phyloP scores from a whole-genome alignment of 2,329 filamentous ascomycete species.

The Monilinia polystroma region DNA sequence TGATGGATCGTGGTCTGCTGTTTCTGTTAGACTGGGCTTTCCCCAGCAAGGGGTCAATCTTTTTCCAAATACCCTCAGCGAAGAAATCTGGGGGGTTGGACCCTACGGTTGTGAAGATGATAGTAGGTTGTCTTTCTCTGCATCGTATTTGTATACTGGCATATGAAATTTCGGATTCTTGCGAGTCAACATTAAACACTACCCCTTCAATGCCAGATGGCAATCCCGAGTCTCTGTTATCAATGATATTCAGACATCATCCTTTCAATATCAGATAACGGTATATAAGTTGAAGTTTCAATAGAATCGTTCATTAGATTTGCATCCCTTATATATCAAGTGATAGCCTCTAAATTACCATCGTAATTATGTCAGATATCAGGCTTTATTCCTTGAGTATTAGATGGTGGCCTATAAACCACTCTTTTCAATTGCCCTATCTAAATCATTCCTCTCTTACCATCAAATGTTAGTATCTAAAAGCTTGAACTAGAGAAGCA shows the following conservation, averaged over 20 bases:
- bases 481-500: not conserved
- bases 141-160: not conserved
- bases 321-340: no score
- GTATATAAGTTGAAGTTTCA: not conserved
- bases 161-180: not conserved
- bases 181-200: not conserved
- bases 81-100: constrained; percentile 69
- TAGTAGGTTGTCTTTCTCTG: constrained; percentile 1
- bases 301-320: no score
- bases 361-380: not conserved
- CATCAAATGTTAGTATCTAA: not conserved
- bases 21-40: constrained; percentile 58
- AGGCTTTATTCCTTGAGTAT: not conserved
- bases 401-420: not conserved
- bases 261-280: not conserved
- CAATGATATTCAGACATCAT: not conserved
- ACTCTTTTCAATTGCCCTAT: not conserved
- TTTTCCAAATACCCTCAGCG: constrained; percentile 64
- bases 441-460: not conserved
- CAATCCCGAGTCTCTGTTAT: not conserved
- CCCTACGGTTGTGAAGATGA: constrained; percentile 52
- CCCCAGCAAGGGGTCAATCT: constrained; percentile 55
- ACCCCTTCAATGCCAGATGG: not conserved
- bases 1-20: constrained; percentile 72
- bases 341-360: not conserved